These are phyloP conservation scores for Pestalotiopsis sp. DNA, from an alignment of 2,329 filamentous ascomycete species.

Conservation along the genomic window DNA sequence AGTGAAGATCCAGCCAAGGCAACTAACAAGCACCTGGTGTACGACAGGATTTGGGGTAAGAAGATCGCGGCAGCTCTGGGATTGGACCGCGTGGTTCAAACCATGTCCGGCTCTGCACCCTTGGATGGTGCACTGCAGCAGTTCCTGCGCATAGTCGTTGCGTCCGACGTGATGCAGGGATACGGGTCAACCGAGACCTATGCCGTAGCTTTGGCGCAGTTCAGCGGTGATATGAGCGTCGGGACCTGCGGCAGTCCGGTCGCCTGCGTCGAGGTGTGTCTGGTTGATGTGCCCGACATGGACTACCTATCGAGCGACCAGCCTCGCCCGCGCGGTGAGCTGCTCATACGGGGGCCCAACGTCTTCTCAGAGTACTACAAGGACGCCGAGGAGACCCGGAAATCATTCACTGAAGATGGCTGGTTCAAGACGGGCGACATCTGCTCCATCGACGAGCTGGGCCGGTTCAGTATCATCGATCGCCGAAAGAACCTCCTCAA, in stretches of 20 bases:
- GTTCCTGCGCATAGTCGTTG: not conserved
- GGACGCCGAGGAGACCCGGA: slow-evolving; percentile 55
- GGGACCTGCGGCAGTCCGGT: not conserved
- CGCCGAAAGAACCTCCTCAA: not conserved
- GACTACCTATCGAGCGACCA: not conserved
- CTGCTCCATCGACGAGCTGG: not conserved
- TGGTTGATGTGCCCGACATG: not conserved
- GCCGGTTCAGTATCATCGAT: not conserved
- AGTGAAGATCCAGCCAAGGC: not conserved
- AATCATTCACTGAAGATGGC: slow-evolving; percentile 52
- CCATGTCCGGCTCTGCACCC: not conserved
- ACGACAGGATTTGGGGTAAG: not conserved
- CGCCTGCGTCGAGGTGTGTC: not conserved
- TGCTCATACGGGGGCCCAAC: not conserved
- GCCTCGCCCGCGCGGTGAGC: not conserved
- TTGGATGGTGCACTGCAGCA: not conserved
- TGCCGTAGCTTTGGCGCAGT: not conserved
- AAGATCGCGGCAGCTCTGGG: not conserved
- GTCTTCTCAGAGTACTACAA: slow-evolving; percentile 49
- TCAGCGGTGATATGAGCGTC: not conserved
- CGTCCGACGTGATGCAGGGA: not conserved
- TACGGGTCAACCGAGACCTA: not conserved
- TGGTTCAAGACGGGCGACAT: slow-evolving; percentile 44
- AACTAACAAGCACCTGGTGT: not conserved
- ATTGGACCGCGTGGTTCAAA: not conserved